Conservation (phyloP, 1,284 basidiomycete genomes). For the Sanghuangporus weigelae region DNA sequence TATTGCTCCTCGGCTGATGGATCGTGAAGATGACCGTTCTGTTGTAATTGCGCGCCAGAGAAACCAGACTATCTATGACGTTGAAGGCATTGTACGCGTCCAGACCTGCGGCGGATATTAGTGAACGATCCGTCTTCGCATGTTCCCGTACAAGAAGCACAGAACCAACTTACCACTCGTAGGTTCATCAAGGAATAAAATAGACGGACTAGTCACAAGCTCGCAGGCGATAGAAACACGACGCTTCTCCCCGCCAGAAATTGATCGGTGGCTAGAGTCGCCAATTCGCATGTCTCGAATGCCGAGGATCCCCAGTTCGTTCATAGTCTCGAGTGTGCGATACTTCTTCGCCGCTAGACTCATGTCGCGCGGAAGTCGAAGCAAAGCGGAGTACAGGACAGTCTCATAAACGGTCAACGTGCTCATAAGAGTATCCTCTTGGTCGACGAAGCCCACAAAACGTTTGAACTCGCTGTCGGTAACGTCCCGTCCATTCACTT, state of each 20-base stretch:
- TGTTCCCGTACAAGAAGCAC: not conserved
- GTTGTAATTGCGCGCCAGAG: conserved; percentile 84
- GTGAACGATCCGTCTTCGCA: not conserved
- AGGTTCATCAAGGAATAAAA: conserved; percentile 95
- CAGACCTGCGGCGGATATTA: conserved; percentile 49
- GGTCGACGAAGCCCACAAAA: conserved; percentile 93
- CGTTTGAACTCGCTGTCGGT: conserved; percentile 74
- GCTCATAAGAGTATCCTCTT: conserved; percentile 95
- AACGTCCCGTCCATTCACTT: conserved; percentile 85
- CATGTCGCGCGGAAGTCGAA: conserved; percentile 93
- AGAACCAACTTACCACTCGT: conserved; percentile 67
- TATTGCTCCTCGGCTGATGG: conserved; percentile 97
- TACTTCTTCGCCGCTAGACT: conserved; percentile 90
- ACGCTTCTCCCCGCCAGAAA: conserved; percentile 94
- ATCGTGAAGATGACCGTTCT: conserved; percentile 98
- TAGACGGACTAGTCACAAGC: conserved; percentile 92
- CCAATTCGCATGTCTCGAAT: conserved; percentile 92
- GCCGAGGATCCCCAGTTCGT: conserved; percentile 88
- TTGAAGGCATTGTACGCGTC: conserved; percentile 96
- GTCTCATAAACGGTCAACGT: conserved; percentile 98
- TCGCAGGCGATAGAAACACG: conserved; percentile 98
- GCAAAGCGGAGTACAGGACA: conserved; percentile 86
- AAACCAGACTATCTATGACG: conserved; percentile 85
- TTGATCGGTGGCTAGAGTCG: conserved; percentile 76
- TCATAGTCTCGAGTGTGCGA: conserved; percentile 91